Conservation (phyloP, 257 asterid genomes). For the Rhazya stricta region DNA sequence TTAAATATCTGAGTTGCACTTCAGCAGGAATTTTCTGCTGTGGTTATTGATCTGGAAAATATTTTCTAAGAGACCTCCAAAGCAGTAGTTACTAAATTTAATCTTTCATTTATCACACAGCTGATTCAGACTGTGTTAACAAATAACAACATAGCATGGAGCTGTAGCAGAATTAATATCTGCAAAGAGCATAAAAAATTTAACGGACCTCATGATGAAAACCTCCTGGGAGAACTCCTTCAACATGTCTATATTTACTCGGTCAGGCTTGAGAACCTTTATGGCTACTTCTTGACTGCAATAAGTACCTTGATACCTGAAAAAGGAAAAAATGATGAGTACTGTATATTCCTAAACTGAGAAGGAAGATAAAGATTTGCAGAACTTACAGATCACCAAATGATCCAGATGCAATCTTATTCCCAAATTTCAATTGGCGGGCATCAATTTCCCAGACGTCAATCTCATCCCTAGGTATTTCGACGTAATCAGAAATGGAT, state of each 20-base stretch:
- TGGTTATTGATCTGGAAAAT: neutral
- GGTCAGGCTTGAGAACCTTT: slow-evolving; percentile 44
- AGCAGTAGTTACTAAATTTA: neutral
- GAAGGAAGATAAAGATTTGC: neutral
- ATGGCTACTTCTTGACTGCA: slow-evolving; percentile 53
- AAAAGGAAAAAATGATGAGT: slow-evolving; percentile 2
- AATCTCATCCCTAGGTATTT: slow-evolving; percentile 41
- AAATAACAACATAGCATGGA: neutral
- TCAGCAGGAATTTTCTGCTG: neutral
- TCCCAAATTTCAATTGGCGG: slow-evolving; percentile 32
- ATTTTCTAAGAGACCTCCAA: neutral
- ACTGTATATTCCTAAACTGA: neutral
- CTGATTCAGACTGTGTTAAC: neutral
- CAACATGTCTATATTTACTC: slow-evolving; percentile 36
- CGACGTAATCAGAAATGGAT: slow-evolving; percentile 27
- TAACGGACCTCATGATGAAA: slow-evolving; percentile 43
- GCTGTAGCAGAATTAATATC: neutral
- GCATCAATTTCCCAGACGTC: slow-evolving; percentile 49
- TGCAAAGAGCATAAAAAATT: neutral
- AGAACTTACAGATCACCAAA: slow-evolving; percentile 40
- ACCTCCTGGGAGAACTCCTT: slow-evolving; percentile 47
- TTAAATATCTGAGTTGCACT: neutral
- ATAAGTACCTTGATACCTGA: slow-evolving; percentile 44
- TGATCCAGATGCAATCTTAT: slow-evolving; percentile 42
- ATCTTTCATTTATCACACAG: neutral